Evolutionary conservation across 163 green algal genomes (phyloP).

Genomic region (Smithsoniella earleae): DNA sequence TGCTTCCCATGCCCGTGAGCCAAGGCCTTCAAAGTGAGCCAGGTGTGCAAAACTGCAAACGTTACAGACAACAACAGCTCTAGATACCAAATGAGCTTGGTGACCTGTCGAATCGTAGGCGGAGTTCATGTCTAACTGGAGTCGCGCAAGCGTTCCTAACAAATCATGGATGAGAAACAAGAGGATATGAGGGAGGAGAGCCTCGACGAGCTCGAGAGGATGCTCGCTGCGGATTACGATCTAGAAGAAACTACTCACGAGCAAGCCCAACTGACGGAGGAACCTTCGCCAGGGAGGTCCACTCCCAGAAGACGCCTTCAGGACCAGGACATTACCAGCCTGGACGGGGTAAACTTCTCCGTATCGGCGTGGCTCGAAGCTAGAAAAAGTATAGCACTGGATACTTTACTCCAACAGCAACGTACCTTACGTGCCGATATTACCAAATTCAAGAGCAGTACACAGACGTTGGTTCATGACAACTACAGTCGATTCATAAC

Average conservation of each 20-base stretch:
- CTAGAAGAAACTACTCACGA: conserved; percentile 23
- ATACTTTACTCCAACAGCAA: conserved; percentile 28
- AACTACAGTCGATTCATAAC: conserved; percentile 30
- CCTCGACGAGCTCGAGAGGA: conserved; percentile 11
- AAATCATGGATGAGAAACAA: no score
- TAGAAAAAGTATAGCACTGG: conserved; percentile 10
- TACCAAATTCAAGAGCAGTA: conserved; percentile 8
- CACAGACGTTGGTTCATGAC: conserved; percentile 28
- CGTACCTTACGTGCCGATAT: conserved; percentile 23
- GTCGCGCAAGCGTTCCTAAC: no score
- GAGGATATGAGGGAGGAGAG: no score
- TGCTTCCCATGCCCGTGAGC: no score
- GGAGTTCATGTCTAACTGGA: no score
- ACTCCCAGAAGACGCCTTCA: no score
- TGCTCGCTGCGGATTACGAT: conserved; percentile 10
- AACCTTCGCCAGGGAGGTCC: no score
- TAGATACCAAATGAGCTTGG: no score
- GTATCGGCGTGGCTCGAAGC: conserved; percentile 23
- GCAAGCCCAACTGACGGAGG: background rate
- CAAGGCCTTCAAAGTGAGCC: no score
- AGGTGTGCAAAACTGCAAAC: no score
- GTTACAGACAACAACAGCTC: no score
- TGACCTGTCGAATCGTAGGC: no score
- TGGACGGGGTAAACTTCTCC: conserved; percentile 21
- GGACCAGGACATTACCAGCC: conserved; percentile 23